Evolutionary conservation across 1,284 basidiomycete species (phyloP).

Genomic region (Apiotrichum veenhuisii): DNA sequence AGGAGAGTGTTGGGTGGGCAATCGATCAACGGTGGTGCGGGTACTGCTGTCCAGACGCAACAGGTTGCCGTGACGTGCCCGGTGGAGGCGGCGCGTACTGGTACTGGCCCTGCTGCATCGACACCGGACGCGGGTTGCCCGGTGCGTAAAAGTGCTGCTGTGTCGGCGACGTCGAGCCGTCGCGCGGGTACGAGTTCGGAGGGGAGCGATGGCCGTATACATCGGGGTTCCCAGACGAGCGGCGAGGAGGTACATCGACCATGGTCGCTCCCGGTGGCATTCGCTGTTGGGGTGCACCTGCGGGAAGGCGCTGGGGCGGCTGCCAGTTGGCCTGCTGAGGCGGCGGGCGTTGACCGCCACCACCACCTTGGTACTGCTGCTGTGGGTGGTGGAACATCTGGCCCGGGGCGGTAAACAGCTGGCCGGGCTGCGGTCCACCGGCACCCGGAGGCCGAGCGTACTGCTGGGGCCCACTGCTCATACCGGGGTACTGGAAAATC

Average conservation of each 20-base stretch:
- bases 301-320: slow-evolving; percentile 24
- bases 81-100: slow-evolving; percentile 5
- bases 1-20: not conserved
- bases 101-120: slow-evolving; percentile 9
- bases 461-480: not conserved
- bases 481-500: slow-evolving; percentile 45
- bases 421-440: slow-evolving; percentile 30
- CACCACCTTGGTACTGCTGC: slow-evolving; percentile 12
- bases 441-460: not conserved
- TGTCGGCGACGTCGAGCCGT: slow-evolving; percentile 14
- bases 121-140: not conserved
- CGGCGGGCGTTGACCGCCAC: slow-evolving; percentile 15
- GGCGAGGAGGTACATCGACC: slow-evolving; percentile 15
- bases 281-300: slow-evolving; percentile 11
- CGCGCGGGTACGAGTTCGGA: not conserved
- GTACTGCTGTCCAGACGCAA: slow-evolving; percentile 14
- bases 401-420: slow-evolving; percentile 30
- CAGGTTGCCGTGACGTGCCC: slow-evolving; percentile 12
- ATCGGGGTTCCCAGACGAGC: slow-evolving; percentile 9
- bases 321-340: slow-evolving; percentile 15
- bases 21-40: slow-evolving; percentile 18
- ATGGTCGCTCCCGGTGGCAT: slow-evolving; percentile 2
- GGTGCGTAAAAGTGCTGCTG: slow-evolving; percentile 14
- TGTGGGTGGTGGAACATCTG: slow-evolving; percentile 37
- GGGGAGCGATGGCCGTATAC: slow-evolving; percentile 9